Percentiles rank a stretch among this genome's conserved stretches.
These are phyloP conservation scores for Globisporangium perplexum DNA, from an alignment of 352 stramenopile genomes.

Conservation along the genomic window DNA sequence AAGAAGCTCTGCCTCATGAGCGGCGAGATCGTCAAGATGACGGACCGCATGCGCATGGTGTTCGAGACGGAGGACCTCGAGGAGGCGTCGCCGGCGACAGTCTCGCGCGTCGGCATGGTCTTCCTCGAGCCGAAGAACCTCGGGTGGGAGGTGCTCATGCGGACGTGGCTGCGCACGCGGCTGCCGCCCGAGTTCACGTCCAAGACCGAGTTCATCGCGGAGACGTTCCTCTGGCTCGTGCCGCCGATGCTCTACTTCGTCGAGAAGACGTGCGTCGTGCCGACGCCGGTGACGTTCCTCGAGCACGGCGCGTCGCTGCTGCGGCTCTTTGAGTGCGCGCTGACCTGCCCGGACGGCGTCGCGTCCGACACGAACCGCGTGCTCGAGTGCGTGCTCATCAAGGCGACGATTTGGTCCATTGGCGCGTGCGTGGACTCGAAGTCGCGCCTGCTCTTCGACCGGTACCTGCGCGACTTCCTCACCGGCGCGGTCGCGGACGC, in stretches of 20 bases:
- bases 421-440: conserved; percentile 88
- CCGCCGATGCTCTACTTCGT: conserved; percentile 91
- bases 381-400: conserved; percentile 86
- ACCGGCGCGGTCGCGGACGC: conserved; percentile 25
- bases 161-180: conserved; percentile 77
- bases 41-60: conserved; percentile 93
- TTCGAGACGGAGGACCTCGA: conserved; percentile 93
- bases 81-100: conserved; percentile 83
- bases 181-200: conserved; percentile 29
- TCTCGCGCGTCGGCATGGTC: conserved; percentile 92
- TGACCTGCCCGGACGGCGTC: conserved; percentile 51
- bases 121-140: conserved; percentile 91
- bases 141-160: conserved; percentile 85
- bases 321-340: conserved; percentile 74
- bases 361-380: conserved; percentile 65
- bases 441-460: conserved; percentile 78
- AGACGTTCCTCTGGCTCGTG: conserved; percentile 89
- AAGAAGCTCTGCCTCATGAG: conserved; percentile 94
- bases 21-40: conserved; percentile 95
- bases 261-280: conserved; percentile 82
- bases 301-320: conserved; percentile 87
- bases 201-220: conserved; percentile 45
- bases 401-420: conserved; percentile 89
- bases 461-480: conserved; percentile 76
- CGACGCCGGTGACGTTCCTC: conserved; percentile 84